Evolutionary conservation across 768 basidiomycete species (phyloP).

Genomic region (Pulveroboletus sp.): DNA sequence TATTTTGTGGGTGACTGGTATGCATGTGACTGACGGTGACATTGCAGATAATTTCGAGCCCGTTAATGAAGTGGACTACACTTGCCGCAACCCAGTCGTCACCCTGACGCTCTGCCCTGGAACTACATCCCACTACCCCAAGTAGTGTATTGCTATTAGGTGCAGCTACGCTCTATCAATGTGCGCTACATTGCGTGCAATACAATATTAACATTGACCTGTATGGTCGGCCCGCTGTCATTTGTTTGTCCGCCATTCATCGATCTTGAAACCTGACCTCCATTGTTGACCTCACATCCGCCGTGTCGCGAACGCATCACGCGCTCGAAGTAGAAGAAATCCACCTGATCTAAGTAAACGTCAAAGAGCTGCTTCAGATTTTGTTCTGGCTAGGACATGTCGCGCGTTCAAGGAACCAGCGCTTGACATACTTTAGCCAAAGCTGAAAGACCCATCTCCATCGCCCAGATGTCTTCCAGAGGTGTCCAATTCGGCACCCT

Average conservation of each 20-base stretch:
- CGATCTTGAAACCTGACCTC: too few relatives aligned
- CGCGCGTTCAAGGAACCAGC: constrained; percentile 7
- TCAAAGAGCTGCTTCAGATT: background rate
- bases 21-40: background rate
- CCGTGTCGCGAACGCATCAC: too few relatives aligned
- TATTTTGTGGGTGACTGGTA: too few relatives aligned
- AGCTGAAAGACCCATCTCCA: background rate
- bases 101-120: constrained; percentile 22
- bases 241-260: too few relatives aligned
- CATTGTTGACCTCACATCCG: too few relatives aligned
- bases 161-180: background rate
- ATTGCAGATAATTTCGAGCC: constrained; percentile 8
- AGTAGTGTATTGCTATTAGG: background rate
- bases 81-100: constrained; percentile 15
- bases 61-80: constrained; percentile 21
- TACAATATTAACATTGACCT: too few relatives aligned
- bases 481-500: background rate
- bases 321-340: constrained; percentile 4
- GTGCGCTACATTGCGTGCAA: background rate
- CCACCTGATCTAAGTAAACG: background rate
- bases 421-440: constrained; percentile 4
- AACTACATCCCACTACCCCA: constrained; percentile 9
- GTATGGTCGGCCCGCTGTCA: too few relatives aligned
- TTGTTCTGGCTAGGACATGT: constrained; percentile 5
- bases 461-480: background rate